Evolutionary conservation across 2,329 filamentous ascomycete genomes (phyloP).

Genomic region (Aspergillus felis): DNA sequence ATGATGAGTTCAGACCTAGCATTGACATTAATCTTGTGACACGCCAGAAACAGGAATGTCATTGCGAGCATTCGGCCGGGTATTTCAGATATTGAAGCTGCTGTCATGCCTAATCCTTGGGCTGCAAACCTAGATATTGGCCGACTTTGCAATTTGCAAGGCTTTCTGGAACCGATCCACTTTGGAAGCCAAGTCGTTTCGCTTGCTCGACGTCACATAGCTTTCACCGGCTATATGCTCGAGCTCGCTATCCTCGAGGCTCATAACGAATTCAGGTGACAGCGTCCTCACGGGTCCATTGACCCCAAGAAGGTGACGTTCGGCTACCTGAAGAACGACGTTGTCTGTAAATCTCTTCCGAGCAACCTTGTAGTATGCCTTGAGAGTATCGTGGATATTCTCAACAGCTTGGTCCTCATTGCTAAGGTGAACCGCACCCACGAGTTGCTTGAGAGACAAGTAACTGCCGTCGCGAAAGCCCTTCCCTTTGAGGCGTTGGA

Average conservation of each 20-base stretch:
- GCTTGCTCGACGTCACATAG: conserved; percentile 35
- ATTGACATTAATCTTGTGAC: no score
- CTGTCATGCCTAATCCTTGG: no score
- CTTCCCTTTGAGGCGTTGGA: conserved; percentile 1
- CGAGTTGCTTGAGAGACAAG: neutral
- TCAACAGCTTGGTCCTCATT: conserved; percentile 42
- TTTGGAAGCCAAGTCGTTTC: conserved; percentile 44
- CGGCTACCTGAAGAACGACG: conserved; percentile 55
- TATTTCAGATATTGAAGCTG: no score
- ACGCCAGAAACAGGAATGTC: no score
- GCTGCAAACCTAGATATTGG: neutral
- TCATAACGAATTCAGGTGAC: conserved; percentile 48
- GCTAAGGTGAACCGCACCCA: conserved; percentile 22
- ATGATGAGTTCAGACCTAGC: no score
- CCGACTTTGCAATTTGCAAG: conserved; percentile 22
- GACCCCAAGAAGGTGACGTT: conserved; percentile 51
- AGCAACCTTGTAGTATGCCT: conserved; percentile 60
- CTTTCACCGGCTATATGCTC: conserved; percentile 58
- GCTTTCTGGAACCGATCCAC: conserved; percentile 40
- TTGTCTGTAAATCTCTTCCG: conserved; percentile 61
- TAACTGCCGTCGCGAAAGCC: neutral
- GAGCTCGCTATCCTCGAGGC: conserved; percentile 48
- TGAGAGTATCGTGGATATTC: conserved; percentile 59
- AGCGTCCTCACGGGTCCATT: conserved; percentile 53
- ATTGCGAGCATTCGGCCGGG: no score